Evolutionary conservation across 352 stramenopile species (phyloP), one percentile per base, ranked within the genome.

Genomic region (Globisporangium viniferum): DNA sequence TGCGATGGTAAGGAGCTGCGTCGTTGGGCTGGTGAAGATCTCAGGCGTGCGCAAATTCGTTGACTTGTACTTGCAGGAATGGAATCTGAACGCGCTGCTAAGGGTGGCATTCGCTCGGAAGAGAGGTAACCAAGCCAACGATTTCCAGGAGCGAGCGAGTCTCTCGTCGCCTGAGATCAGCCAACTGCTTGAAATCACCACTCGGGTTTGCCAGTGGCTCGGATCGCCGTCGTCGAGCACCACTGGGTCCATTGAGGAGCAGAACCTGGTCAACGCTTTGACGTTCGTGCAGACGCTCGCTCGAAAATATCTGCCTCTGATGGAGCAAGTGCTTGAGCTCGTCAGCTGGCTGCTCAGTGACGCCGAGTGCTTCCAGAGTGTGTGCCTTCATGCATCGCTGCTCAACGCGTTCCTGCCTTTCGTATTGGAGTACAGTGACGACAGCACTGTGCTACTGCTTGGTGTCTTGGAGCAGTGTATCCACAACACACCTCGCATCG

Each of bases 61-160:
- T 5, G 77, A 85, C 20, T 53, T 90, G 48, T 92, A 79, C 41
- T 67, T 84, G 64, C 56, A 73, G 9, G 73, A 77, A 3, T 89
- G 81, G 83, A 69, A 78, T 31, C 58, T 89, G 18, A 82, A 86
- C 31, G 71, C 72, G 1, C 58, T 91, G 6, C 46, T 91, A 9
- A 51, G 51, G 0, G 64, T 86, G 7, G 69, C 72, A 12, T 88
- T 91, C 22, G 71, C 67, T 5, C 64, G 83, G 8, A 72, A 73
- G 20, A 72, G 63, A 53, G 79, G 78, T 2, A 31, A 81, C 12
- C 66, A 77, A 57, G 57, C 66, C 8, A 82, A 85, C 49, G 73
- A 76, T 20, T 86, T 88, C 29, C 64, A 78, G 6, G 79, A 87
- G 15, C 73, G 67, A n/a, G 35, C 76, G 4, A 59, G 72, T 24